Evolutionary conservation across 345 rosid genomes (phyloP), one percentile per base, ranked within the genome.

Genomic region (Eucalyptus pumila): DNA sequence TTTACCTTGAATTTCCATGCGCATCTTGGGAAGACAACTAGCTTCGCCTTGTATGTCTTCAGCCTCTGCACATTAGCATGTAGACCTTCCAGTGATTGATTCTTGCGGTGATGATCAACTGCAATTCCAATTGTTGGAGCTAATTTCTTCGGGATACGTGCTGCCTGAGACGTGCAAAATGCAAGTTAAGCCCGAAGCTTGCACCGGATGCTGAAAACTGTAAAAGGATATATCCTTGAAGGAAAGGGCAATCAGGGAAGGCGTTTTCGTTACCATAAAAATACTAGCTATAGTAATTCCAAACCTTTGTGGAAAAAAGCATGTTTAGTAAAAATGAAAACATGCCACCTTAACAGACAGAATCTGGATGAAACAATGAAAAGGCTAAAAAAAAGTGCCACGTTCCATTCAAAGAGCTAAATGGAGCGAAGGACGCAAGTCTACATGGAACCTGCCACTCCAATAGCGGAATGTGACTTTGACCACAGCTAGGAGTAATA

Each of bases 81-180:
- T 42, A 42, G 44, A 42, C 44, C 44, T 42, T 42, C 8, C 44
- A 42, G 44, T 42, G 44, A 42, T 7, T 42, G 44, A 42, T 42
- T 42, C 90, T 95, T 96, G 97, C 97, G 94, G 6, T 97, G 97
- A 86, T 96, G 97, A 90, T 97, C 99, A 47, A 97, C 95, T 1
- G 97, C 88, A 45, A 97, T 93, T 42, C 99, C 99, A 9, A 97
- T 93, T 0, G 99, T 95, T 2, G 96, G 97, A 6, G 99, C 98
- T 76, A 96, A 91, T 80, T 95, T 97, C 98, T 94, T 96, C 5
- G 98, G 96, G 87, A 96, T 94, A 76, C 97, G 96, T 52, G 97
- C 99, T 90, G 97, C 95, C 99, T 97, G 37, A 76, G 56, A 42
- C 6, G 80, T 47, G 15, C 27, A 51, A 32, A 27, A 40, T 37